phyloP scores from a whole-genome alignment of 331 rosid species.

The Quercus phellos region DNA sequence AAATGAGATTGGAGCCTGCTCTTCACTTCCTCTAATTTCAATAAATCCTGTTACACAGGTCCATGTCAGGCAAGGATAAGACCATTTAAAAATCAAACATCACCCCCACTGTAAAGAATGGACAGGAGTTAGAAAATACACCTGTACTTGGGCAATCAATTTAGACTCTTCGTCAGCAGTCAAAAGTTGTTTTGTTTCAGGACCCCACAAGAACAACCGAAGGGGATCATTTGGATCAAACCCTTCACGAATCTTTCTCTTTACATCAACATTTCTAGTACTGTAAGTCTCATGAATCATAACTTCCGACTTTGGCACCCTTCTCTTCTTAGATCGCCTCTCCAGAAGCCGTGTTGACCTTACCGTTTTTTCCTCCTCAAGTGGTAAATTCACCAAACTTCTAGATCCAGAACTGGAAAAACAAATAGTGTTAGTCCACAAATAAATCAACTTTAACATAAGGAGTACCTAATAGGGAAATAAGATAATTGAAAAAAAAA shows the following conservation, averaged over 20 bases:
- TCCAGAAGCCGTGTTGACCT: conserved; percentile 63
- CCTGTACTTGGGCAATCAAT: conserved; percentile 67
- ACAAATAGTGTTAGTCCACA: not conserved
- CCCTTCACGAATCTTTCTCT: conserved; percentile 44
- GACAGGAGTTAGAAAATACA: conserved; percentile 17
- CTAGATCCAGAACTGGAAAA: conserved; percentile 3
- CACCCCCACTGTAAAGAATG: conserved; percentile 8
- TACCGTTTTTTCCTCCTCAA: conserved; percentile 39
- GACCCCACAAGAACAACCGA: conserved; percentile 54
- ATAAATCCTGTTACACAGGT: conserved; percentile 47
- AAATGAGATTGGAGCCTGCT: conserved; percentile 65
- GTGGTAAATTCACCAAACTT: conserved; percentile 29
- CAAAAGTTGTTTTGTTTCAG: conserved; percentile 71
- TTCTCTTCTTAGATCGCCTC: conserved; percentile 64
- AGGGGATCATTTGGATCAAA: conserved; percentile 50
- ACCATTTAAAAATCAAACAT: conserved; percentile 14
- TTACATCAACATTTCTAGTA: conserved; percentile 30
- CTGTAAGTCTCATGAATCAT: conserved; percentile 26
- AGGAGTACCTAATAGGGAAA: not conserved
- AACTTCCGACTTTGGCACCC: conserved; percentile 35
- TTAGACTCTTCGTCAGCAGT: conserved; percentile 62
- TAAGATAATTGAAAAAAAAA: not conserved
- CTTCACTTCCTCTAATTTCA: conserved; percentile 58
- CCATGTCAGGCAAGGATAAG: conserved; percentile 25
- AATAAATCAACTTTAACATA: not conserved